Evolutionary conservation across 257 asterid genomes (phyloP).

Genomic region (Solanum okadae): DNA sequence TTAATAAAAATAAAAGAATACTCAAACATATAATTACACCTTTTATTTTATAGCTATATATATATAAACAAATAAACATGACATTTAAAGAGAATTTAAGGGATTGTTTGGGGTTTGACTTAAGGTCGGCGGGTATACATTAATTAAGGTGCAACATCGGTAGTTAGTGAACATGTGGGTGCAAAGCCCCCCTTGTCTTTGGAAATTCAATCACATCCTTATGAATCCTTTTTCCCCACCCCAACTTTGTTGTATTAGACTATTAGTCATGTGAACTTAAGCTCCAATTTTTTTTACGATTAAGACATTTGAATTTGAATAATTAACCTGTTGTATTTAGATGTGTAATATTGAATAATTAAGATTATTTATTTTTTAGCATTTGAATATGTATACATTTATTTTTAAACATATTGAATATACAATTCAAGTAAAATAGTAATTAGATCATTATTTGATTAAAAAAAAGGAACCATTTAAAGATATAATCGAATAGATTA

Average conservation of each 20-base stretch:
- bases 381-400: not conserved
- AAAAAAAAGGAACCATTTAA: not conserved
- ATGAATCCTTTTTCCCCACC: not conserved
- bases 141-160: not conserved
- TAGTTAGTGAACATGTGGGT: not conserved
- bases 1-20: too few relatives aligned
- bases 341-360: too few relatives aligned
- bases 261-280: not conserved
- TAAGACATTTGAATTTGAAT: not conserved
- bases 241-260: not conserved
- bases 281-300: not conserved
- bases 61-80: too few relatives aligned
- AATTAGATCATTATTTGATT: not conserved
- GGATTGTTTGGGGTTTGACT: not conserved
- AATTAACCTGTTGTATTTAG: not conserved
- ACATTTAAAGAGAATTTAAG: not conserved
- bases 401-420: not conserved
- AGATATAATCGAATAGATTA: not conserved
- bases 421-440: not conserved
- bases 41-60: too few relatives aligned
- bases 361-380: too few relatives aligned
- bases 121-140: not conserved
- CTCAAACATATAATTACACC: not conserved
- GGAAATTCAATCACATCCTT: not conserved
- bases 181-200: not conserved